phyloP scores from a whole-genome alignment of 352 stramenopile species.

The Globisporangium parvum region DNA sequence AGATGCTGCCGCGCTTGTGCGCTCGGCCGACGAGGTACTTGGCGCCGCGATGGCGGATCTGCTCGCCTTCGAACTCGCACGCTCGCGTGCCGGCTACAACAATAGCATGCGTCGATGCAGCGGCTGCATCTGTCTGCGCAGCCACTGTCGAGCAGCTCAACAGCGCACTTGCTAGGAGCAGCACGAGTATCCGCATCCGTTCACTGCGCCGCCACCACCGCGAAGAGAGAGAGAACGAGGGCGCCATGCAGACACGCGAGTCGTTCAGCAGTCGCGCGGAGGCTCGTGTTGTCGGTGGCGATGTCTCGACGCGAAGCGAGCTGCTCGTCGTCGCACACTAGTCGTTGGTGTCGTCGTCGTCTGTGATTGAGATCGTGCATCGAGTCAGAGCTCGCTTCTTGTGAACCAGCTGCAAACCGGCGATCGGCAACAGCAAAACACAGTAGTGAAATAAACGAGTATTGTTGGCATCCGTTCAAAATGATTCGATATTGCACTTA shows the following conservation, averaged over 20 bases:
- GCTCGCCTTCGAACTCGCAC: slow-evolving; percentile 40
- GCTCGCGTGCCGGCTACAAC: neutral
- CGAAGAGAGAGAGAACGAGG: neutral
- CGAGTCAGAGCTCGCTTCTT: no score
- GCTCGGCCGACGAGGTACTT: slow-evolving; percentile 44
- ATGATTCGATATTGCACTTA: no score
- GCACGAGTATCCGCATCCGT: neutral
- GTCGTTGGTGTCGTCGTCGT: no score
- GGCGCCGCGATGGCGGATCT: slow-evolving; percentile 34
- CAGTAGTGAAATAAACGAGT: no score
- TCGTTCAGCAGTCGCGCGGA: neutral
- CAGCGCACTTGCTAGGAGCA: neutral
- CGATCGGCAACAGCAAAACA: no score
- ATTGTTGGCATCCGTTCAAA: no score
- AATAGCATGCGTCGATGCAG: neutral
- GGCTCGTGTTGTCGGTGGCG: neutral
- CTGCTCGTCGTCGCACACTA: no score
- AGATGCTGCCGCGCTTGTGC: slow-evolving; percentile 46
- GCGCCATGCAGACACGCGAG: neutral
- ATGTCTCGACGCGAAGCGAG: no score
- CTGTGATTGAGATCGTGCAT: no score
- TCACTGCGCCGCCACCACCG: no score
- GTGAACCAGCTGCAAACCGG: no score
- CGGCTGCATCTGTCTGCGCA: neutral
- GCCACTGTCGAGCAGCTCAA: neutral